Conservation (phyloP, 257 asterid species). For the Handroanthus guayacan region DNA sequence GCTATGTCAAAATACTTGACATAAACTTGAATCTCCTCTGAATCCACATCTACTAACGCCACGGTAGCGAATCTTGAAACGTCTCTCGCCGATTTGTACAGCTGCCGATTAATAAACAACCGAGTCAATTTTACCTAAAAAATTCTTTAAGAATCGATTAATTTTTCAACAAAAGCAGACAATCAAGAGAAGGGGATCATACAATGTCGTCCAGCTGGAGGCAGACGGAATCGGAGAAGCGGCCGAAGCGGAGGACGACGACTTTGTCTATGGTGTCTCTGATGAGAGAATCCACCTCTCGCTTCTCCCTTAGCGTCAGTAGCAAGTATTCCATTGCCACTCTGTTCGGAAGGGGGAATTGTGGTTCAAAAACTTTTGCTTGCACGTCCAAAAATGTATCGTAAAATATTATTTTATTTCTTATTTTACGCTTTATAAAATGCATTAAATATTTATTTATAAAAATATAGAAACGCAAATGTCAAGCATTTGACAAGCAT, state of each 20-base stretch:
- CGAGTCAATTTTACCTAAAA: not conserved
- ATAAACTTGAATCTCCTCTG: slow-evolving; percentile 83
- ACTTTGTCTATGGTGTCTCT: slow-evolving; percentile 90
- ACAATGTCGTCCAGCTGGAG: slow-evolving; percentile 93
- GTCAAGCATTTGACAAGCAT: too few species aligned
- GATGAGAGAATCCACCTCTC: slow-evolving; percentile 71
- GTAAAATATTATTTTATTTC: too few species aligned
- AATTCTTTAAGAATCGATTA: slow-evolving; percentile 9
- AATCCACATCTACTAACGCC: slow-evolving; percentile 83
- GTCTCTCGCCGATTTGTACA: slow-evolving; percentile 79
- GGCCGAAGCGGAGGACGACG: slow-evolving; percentile 95
- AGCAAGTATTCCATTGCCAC: slow-evolving; percentile 68
- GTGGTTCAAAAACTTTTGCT: too few species aligned
- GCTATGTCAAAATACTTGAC: slow-evolving; percentile 85
- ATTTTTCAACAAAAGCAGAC: not conserved
- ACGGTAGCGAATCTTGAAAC: slow-evolving; percentile 82
- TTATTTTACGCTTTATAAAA: too few species aligned
- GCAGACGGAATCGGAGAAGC: slow-evolving; percentile 70
- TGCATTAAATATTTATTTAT: too few species aligned
- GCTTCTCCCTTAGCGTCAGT: slow-evolving; percentile 67
- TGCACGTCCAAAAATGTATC: too few species aligned
- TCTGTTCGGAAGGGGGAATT: too few species aligned
- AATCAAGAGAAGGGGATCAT: slow-evolving; percentile 12
- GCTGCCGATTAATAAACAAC: slow-evolving; percentile 48
- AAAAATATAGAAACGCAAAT: too few species aligned